A percentile compares a stretch with the other conserved stretches of the same genome.
Evolutionary conservation across 352 stramenopile genomes (phyloP).

Genomic region (Phytophthora citrophthora): DNA sequence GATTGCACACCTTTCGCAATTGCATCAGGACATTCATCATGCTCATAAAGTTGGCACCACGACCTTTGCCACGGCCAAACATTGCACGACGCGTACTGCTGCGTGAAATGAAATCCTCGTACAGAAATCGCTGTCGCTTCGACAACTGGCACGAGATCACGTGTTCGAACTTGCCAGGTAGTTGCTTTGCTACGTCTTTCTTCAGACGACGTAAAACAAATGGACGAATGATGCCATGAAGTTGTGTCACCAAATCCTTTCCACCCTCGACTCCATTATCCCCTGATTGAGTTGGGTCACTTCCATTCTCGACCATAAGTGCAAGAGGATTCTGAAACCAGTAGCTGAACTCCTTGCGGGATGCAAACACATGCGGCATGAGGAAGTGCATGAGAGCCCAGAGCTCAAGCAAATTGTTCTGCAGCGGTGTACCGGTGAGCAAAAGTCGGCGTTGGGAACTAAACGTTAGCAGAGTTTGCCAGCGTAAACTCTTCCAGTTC

Average conservation of each 20-base stretch:
- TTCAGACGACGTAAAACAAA: conserved; percentile 98
- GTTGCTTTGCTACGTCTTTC: conserved; percentile 97
- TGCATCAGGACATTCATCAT: conserved; percentile 99
- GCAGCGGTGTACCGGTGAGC: conserved; percentile 97
- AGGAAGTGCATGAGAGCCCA: conserved; percentile 99
- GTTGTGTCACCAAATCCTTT: conserved; percentile 86
- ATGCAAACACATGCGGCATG: conserved; percentile 97
- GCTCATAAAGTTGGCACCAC: conserved; percentile 92
- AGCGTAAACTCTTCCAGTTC: conserved; percentile 98
- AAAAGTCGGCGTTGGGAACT: conserved; percentile 94
- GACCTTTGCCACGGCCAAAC: conserved; percentile 83
- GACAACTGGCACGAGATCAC: conserved; percentile 95
- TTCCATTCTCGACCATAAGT: conserved; percentile 73
- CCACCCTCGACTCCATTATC: conserved; percentile 31
- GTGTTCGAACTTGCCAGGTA: conserved; percentile 98
- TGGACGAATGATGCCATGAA: conserved; percentile 98
- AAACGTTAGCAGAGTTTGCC: conserved; percentile 98
- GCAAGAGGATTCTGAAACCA: conserved; percentile 98
- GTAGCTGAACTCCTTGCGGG: conserved; percentile 96
- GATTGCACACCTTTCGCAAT: conserved; percentile 97
- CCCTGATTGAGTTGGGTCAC: conserved; percentile 78
- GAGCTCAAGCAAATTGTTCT: conserved; percentile 98
- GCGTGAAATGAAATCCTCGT: conserved; percentile 98
- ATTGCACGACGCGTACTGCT: conserved; percentile 95
- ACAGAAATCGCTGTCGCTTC: conserved; percentile 95